phyloP scores from a whole-genome alignment of 306 rosid species.

The Begonia loranthoides region DNA sequence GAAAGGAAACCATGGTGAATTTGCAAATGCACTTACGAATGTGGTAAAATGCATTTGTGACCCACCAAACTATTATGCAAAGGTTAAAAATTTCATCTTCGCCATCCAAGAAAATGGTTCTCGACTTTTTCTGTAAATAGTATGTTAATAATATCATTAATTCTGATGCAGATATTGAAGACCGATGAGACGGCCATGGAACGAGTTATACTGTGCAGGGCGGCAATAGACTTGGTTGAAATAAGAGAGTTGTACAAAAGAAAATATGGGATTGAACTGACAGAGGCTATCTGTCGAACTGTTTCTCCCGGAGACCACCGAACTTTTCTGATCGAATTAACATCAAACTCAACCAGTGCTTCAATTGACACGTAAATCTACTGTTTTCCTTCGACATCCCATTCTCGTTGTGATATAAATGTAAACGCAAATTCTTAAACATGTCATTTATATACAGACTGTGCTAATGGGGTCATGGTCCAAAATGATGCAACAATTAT shows the following conservation, averaged over 20 bases:
- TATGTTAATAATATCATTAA: too few species aligned
- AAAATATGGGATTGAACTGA: conserved; percentile 37
- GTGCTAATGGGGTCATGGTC: too few species aligned
- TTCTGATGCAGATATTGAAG: conserved; percentile 37
- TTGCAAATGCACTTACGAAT: conserved; percentile 29
- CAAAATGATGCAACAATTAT: too few species aligned
- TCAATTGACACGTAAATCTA: too few species aligned
- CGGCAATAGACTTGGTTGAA: conserved; percentile 49
- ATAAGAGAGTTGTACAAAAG: conserved; percentile 31
- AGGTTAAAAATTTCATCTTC: conserved; percentile 17
- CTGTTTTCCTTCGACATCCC: too few species aligned
- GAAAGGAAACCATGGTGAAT: conserved; percentile 26
- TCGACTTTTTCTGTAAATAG: too few species aligned
- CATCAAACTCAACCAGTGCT: conserved; percentile 17
- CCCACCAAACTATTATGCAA: conserved; percentile 40
- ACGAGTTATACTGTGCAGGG: conserved; percentile 35
- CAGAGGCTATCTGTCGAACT: conserved; percentile 26
- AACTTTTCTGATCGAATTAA: conserved; percentile 48
- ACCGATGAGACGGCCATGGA: conserved; percentile 21
- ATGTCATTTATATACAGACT: too few species aligned
- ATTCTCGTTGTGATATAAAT: too few species aligned
- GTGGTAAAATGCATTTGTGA: conserved; percentile 38
- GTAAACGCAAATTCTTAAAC: too few species aligned
- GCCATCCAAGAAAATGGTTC: not conserved
- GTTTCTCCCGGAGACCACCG: conserved; percentile 29